Evolutionary conservation across 345 rosid genomes (phyloP), one percentile per base, ranked within the genome.

Genomic region (Linum lewisii): DNA sequence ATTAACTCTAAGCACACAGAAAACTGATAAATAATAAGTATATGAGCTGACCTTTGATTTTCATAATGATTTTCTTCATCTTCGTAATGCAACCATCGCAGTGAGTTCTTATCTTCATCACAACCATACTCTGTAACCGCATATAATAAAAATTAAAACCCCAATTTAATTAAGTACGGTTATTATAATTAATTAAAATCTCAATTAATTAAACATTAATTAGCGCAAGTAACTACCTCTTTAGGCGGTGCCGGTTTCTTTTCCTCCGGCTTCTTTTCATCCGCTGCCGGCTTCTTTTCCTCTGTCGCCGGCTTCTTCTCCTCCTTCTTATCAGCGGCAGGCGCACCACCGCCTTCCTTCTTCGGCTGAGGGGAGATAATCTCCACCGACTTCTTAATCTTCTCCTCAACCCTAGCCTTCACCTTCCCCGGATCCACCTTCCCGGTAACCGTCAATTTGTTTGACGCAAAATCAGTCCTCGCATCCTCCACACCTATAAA

Each of bases 31-130:
- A 26, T 26, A n/a, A 29, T 29, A 42, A 42, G 47, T 0, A 2
- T 21, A 21, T 10, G 2, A 13, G 14, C 73, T 19, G 11, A 79
- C 83, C 83, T 52, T 79, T 60, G 63, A 61, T 25, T 51, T 79
- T 73, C 51, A 19, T 16, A 59, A 75, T 61, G 42, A 55, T 60
- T 45, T 32, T 72, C 62, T 65, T 70, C 9, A 79, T 70, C 47
- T 73, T 79, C 44, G 71, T 26, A 34, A 66, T 37, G 72, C 83
- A 79, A 26, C 83, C 83, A 1, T 76, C 67, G 24, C 83, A 79
- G 54, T 79, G 83, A 20, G 72, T 51, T 32, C 62, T 44, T 29
- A 73, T 68, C 59, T 75, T 75, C 74, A 79, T 61, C 49, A 75
- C 80, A 52, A 68, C 83, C 38, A 76, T 70, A 42, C 61, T 73